Base-by-base conservation (phyloP, 2,329 filamentous ascomycete genomes). In the Nigrograna mackinnonii region DNA sequence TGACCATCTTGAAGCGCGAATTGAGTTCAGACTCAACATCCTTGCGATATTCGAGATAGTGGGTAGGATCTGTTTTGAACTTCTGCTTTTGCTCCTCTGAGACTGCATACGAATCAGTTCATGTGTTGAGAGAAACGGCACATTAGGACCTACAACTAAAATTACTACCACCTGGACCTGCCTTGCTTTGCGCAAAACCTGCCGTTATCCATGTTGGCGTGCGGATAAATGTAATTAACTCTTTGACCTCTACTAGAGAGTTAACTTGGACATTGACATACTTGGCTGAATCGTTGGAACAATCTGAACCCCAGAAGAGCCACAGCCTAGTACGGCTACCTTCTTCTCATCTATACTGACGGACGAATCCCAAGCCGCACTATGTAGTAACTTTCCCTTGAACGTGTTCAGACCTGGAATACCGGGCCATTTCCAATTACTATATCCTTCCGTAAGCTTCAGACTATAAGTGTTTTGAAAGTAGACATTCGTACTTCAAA, bases 311-410 rank as follows among this genome's bases (percentile, higher is more conserved):
- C 19, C 44, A 12, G 22, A 33, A 6, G 32, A 33, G 2, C 44
- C 44, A 19, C 16, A 22, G 6, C 44, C 44, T 17, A 47, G 22
- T 4, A 47, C 41, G 4, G 41, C 44, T 3, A 47, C 44, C 18
- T 21, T 14, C 22, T 47, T 47, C 13, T 35, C 41, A 5, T 17
- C 22, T 4, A 44, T 24, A 37, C 44, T 37, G 35, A 35, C 35
- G 13, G 12, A 19, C 6, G 40, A 26, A 17, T 46, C 35, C 38
- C 39, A 53, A 5, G 35, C 32, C 5, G 47, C 44, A 1, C 38
- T 34, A 22, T 53, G 50, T 28, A 53, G 36, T 5, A 47, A 4
- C n/a, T 44, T 40, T 13, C 41, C 44, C n/a, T 41, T 34, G 33
- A 45, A 49, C 19, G 18, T 16, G 22, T 41, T 18, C 18, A 47